Percentiles rank a stretch among this genome's conserved stretches.
Conservation (phyloP, 1,284 basidiomycete species). For the Cutaneotrichosporon mucoides region DNA sequence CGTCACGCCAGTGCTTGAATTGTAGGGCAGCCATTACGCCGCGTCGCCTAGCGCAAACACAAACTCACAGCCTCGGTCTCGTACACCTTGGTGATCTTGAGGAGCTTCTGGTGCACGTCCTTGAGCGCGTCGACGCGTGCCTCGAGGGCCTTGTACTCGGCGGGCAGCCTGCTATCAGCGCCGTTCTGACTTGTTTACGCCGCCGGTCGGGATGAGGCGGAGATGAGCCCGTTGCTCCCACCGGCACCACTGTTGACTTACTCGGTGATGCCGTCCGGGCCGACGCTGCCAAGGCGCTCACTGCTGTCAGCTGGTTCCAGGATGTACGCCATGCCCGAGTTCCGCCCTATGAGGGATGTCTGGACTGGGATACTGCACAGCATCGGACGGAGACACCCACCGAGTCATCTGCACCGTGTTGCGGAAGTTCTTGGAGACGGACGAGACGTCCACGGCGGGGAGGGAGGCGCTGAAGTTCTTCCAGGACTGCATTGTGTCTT, state of each 20-base stretch:
- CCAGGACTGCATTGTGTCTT: conserved; percentile 41
- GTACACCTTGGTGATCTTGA: conserved; percentile 84
- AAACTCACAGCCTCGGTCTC: conserved; percentile 59
- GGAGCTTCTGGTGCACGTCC: conserved; percentile 68
- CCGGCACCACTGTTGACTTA: conserved; percentile 44
- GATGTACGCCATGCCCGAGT: no score
- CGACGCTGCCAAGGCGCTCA: conserved; percentile 83
- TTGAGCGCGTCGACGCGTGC: conserved; percentile 88
- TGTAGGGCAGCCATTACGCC: no score
- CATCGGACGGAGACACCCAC: conserved; percentile 26
- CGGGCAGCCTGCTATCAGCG: conserved; percentile 29
- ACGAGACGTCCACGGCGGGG: conserved; percentile 45
- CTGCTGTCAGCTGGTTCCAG: conserved; percentile 31
- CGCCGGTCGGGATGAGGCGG: no score
- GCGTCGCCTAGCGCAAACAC: no score
- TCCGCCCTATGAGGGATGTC: no score
- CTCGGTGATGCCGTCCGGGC: conserved; percentile 91
- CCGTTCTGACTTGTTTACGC: neutral
- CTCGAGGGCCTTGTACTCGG: conserved; percentile 96
- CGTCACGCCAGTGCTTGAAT: no score
- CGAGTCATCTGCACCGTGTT: conserved; percentile 83
- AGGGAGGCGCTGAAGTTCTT: conserved; percentile 44
- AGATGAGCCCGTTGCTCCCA: no score
- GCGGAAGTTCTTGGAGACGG: conserved; percentile 72
- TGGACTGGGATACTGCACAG: no score